phyloP scores from a whole-genome alignment of 2,329 filamentous ascomycete genomes.

The Aspergillus neoniger region DNA sequence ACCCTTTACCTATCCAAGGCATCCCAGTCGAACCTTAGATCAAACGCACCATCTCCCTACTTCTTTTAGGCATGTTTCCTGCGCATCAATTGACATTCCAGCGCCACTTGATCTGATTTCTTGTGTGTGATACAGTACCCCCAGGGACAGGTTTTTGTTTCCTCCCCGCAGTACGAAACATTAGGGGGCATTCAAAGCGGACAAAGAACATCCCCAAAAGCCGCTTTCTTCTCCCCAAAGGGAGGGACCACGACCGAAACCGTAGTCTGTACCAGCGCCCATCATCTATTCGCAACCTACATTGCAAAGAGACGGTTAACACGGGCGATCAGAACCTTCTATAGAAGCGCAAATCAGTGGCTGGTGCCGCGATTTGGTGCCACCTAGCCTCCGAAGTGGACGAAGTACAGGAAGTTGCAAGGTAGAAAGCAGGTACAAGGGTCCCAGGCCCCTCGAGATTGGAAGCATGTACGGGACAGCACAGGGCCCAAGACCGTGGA shows the following conservation, averaged over 20 bases:
- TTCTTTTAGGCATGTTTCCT: slow-evolving; percentile 19
- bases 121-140: slow-evolving; percentile 77
- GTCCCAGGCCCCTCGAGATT: slow-evolving; percentile 43
- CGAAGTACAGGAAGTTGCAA: slow-evolving; percentile 25
- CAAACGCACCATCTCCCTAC: slow-evolving; percentile 28
- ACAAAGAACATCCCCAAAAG: slow-evolving; percentile 98
- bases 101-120: slow-evolving; percentile 53
- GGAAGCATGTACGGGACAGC: slow-evolving; percentile 53
- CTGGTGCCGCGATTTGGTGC: slow-evolving; percentile 56
- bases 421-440: slow-evolving; percentile 44
- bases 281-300: slow-evolving; percentile 56
- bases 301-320: slow-evolving; percentile 65
- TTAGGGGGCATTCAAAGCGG: slow-evolving; percentile 69
- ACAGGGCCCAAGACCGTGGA: slow-evolving; percentile 19
- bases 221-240: slow-evolving; percentile 56
- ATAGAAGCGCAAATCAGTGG: slow-evolving; percentile 53
- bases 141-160: slow-evolving; percentile 94
- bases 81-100: neutral
- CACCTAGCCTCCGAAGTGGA: slow-evolving; percentile 32
- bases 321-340: slow-evolving; percentile 61
- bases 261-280: slow-evolving; percentile 53
- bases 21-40: slow-evolving; percentile 15
- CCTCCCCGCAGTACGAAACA: slow-evolving; percentile 60
- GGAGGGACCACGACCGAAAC: neutral
- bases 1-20: neutral